A percentile compares a stretch with the other conserved stretches of the same genome.
These are phyloP conservation scores for Platanus orientalis DNA, from an alignment of 164 flowering plant genomes.

Conservation along the genomic window DNA sequence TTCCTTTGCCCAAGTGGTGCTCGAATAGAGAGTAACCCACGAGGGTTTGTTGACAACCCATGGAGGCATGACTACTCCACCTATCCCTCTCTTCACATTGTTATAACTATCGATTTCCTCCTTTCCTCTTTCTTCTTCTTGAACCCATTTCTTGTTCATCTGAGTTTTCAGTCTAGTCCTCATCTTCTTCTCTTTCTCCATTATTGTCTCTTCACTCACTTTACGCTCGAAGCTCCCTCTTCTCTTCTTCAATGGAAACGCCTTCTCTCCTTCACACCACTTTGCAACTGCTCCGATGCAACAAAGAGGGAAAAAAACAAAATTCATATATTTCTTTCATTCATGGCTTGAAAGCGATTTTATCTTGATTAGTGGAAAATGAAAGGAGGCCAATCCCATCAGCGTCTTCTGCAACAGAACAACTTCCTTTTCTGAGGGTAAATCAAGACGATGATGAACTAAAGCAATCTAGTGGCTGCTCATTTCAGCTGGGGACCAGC, in stretches of 20 bases:
- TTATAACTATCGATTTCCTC: background rate
- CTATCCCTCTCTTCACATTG: conserved; percentile 31
- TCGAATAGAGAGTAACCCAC: conserved; percentile 88
- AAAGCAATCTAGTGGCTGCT: too few species aligned
- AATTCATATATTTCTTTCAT: too few species aligned
- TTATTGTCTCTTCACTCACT: conserved; percentile 4
- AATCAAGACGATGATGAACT: too few species aligned
- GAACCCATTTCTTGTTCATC: conserved; percentile 26
- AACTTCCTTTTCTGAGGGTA: too few species aligned
- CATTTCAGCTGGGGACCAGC: too few species aligned
- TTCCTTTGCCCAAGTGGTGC: conserved; percentile 83
- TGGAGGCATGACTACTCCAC: conserved; percentile 88
- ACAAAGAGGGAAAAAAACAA: too few species aligned
- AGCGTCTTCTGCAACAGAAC: too few species aligned
- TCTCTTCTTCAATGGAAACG: conserved; percentile 54
- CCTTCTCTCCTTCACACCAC: conserved; percentile 39
- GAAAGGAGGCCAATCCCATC: too few species aligned
- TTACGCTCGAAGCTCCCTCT: conserved; percentile 27
- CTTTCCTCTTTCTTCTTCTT: background rate
- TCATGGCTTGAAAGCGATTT: too few species aligned
- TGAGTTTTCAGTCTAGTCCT: conserved; percentile 21
- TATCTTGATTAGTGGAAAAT: too few species aligned
- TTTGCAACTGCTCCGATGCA: conserved; percentile 14
- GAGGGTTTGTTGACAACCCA: conserved; percentile 79
- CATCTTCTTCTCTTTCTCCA: conserved; percentile 11